Evolutionary conservation across 169 alveolate species (phyloP), one percentile per base, ranked within the genome.

Genomic region (Toxoplasma gondii): DNA sequence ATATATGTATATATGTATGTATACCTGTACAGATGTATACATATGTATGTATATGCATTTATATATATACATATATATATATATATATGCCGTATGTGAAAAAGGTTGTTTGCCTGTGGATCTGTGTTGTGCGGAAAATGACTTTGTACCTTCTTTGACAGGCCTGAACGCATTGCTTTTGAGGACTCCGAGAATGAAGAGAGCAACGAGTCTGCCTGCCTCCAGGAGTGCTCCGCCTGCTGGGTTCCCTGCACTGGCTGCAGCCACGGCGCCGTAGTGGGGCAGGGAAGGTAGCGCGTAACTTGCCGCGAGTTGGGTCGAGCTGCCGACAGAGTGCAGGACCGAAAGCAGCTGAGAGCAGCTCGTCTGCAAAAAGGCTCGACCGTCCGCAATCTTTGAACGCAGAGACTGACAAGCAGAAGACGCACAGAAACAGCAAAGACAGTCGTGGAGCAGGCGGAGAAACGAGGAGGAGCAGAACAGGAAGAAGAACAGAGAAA

Each of bases 361-460:
- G 38, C 70, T 31, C 36, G 64, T 64, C 53, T 92, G 95, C 64
- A 83, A 70, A 78, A 39, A 92, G 31, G 88, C 91, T 36, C 95
- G 74, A 0, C 95, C 95, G 92, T 92, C 95, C 7, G 95, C 95
- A 0, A 92, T 49, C 54, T 92, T 92, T 9, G 94, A 49, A 12
- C 91, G 53, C 78, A 80, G 78, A 0, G 94, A 91, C 91, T 91
- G 94, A 27, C 34, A 41, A 38, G 45, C 38, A 74, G 43, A 1
- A n/a, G 43, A 16, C 2, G 43, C 38, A 74, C n/a, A 74, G 43
- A 74, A 36, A 74, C 38, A 19, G 19, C n/a, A 5, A 44, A 74
- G 43, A 74, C n/a, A 82, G 4, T 29, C 22, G 36, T 16, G 44
- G 64, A 64, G 64, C 17, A 29, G 39, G 90, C 41, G 53, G 22